Evolutionary conservation across 2,329 filamentous ascomycete species (phyloP).

Genomic region (Xylariaceae sp.): DNA sequence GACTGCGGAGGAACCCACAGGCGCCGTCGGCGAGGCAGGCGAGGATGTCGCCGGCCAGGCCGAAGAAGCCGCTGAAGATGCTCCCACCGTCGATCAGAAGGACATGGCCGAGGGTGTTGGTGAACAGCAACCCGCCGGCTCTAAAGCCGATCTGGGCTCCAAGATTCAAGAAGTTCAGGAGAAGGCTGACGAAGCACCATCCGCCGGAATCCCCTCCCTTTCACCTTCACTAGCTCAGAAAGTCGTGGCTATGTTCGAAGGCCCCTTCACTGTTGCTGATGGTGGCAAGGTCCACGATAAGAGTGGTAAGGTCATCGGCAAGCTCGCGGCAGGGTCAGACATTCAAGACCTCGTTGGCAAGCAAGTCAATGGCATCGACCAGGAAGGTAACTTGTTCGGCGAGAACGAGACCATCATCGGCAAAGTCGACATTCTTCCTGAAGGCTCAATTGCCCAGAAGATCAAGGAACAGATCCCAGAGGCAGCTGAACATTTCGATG

Average conservation of each 20-base stretch:
- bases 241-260: slow-evolving; percentile 48
- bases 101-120: slow-evolving; percentile 9
- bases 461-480: slow-evolving; percentile 32
- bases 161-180: slow-evolving; percentile 16
- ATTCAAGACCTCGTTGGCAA: slow-evolving; percentile 51
- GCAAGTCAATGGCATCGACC: slow-evolving; percentile 63
- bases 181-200: slow-evolving; percentile 14
- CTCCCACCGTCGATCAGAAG: slow-evolving; percentile 12
- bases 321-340: slow-evolving; percentile 29
- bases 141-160: slow-evolving; percentile 14
- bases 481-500: slow-evolving; percentile 39
- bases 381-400: slow-evolving; percentile 63
- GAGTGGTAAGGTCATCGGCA: slow-evolving; percentile 54
- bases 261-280: slow-evolving; percentile 44
- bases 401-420: slow-evolving; percentile 63
- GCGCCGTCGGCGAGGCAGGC: too few relatives aligned
- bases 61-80: slow-evolving; percentile 22
- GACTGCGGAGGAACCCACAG: too few relatives aligned
- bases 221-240: slow-evolving; percentile 43
- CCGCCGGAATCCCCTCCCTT: slow-evolving; percentile 40
- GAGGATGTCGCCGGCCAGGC: too few relatives aligned
- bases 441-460: slow-evolving; percentile 36
- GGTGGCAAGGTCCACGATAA: slow-evolving; percentile 59
- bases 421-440: slow-evolving; percentile 53
- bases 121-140: slow-evolving; percentile 1